A percentile compares a stretch with the other conserved stretches of the same genome.
Conservation (phyloP, 371 early-diverging fungal species). For the Blakeslea trispora region DNA sequence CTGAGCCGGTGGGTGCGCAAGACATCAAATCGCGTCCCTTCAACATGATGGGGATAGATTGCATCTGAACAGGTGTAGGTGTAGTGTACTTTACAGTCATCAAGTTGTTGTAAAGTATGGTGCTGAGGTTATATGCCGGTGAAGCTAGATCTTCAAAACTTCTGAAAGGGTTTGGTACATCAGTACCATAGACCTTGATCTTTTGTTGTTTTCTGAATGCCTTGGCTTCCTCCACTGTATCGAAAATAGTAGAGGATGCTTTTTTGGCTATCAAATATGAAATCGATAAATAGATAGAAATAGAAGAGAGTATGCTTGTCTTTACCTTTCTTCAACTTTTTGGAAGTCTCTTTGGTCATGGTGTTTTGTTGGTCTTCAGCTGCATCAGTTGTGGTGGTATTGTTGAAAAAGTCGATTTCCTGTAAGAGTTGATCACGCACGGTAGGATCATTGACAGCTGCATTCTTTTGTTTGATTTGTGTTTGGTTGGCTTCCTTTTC, state of each 20-base stretch:
- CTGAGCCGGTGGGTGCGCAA: slow-evolving; percentile 97
- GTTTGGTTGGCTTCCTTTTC: slow-evolving; percentile 25
- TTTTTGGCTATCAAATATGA: slow-evolving; percentile 3
- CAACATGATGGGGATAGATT: slow-evolving; percentile 83
- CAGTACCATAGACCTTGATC: slow-evolving; percentile 86
- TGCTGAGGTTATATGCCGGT: slow-evolving; percentile 68
- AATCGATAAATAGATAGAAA: too few relatives aligned
- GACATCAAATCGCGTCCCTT: slow-evolving; percentile 89
- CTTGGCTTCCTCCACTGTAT: slow-evolving; percentile 36
- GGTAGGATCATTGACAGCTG: slow-evolving; percentile 39
- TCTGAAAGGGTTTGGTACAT: slow-evolving; percentile 83
- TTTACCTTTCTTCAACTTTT: slow-evolving; percentile 6
- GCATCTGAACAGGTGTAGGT: slow-evolving; percentile 98
- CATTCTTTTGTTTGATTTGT: slow-evolving; percentile 32
- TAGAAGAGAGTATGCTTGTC: too few relatives aligned
- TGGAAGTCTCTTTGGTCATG: background rate
- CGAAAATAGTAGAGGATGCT: slow-evolving; percentile 16
- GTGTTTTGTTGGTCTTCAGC: background rate
- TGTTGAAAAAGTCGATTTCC: slow-evolving; percentile 51
- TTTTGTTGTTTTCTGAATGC: slow-evolving; percentile 69
- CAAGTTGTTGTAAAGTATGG: slow-evolving; percentile 70
- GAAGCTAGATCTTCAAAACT: slow-evolving; percentile 76
- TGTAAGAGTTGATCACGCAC: slow-evolving; percentile 39
- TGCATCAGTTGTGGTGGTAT: slow-evolving; percentile 25
- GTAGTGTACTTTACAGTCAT: slow-evolving; percentile 63